A percentile compares a stretch with the other conserved stretches of the same genome.
phyloP scores from a whole-genome alignment of 2,329 filamentous ascomycete species.

The Penicillium sp. region DNA sequence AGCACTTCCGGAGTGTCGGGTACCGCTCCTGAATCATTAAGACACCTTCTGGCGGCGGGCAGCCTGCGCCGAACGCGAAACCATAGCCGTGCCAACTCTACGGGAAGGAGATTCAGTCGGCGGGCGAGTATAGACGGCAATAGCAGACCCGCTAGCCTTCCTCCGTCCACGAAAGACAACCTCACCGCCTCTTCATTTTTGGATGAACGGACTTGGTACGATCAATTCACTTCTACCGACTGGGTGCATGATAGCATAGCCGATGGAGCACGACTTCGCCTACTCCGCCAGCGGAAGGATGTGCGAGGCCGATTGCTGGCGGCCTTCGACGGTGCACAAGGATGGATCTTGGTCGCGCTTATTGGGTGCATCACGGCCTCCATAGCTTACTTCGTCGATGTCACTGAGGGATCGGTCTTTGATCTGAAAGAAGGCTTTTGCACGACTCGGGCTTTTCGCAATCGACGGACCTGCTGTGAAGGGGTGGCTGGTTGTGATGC shows the following conservation, averaged over 20 bases:
- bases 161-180: constrained; percentile 48
- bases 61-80: constrained; percentile 43
- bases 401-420: constrained; percentile 80
- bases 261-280: constrained; percentile 85
- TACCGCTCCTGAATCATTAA: constrained; percentile 35
- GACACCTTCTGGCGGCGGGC: constrained; percentile 35
- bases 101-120: constrained; percentile 47
- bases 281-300: constrained; percentile 76
- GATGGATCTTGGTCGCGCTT: constrained; percentile 88
- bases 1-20: constrained; percentile 36
- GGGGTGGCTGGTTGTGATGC: constrained; percentile 54
- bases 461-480: constrained; percentile 65
- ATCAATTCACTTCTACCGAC: constrained; percentile 95
- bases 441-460: constrained; percentile 66
- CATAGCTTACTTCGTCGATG: constrained; percentile 83
- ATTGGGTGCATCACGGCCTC: constrained; percentile 83
- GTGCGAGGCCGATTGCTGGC: constrained; percentile 74
- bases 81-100: constrained; percentile 52
- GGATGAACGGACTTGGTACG: constrained; percentile 95
- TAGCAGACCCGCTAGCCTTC: constrained; percentile 30
- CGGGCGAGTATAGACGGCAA: constrained; percentile 58
- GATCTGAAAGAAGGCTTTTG: constrained; percentile 93
- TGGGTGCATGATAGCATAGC: constrained; percentile 98
- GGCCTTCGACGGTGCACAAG: constrained; percentile 82
- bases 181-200: constrained; percentile 62